Base-by-base conservation (phyloP, 2,329 filamentous ascomycete species). In the Teratosphaeria viscida region DNA sequence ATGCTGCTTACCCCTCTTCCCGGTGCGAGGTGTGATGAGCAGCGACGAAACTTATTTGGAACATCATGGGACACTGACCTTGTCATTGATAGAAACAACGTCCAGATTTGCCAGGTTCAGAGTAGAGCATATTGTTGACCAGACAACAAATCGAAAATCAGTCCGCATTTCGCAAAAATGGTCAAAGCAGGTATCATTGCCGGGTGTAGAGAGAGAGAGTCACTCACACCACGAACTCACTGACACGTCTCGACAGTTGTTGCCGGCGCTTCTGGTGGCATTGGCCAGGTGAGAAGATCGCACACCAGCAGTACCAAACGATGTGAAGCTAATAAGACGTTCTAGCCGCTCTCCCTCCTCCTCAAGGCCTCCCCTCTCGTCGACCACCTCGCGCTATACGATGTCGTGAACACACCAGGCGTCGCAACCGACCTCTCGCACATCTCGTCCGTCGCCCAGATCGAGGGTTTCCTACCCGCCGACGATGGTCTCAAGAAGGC, bases 321-420 rank as follows among this genome's bases (percentile, higher is more conserved):
- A 19, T 3, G 37, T 43, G 54, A 37, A 56, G 29, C 54, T 56
- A 49, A 26, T 19, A 39, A 11, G 34, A 11, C 59, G 10, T 56
- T 55, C 60, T 73, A 97, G 92, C 94, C 94, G 68, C 84, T 99
- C 72, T 99, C 94, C 66, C 89, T 99, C 68, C 88, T 99, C 70
- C 84, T 97, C 75, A 99, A 99, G 85, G 85, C 88, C 67, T 89
- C 82, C 73, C 88, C 91, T 66, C 85, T 90, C 72, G 82, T 99
- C 71, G 88, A 92, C 72, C 90, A 97, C 81, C 89, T 99, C 71
- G 83, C 91, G 63, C 89, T 99, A 70, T 99, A 96, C 82, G 94
- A 99, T 95, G 92, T 99, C 67, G 92, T 97, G 78, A 96, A 97
- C 84, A 95, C 91, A 56, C 92, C 91, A 70, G 94, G 94, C 78